Percentiles rank a stretch among this genome's conserved stretches.
These are phyloP conservation scores for Senna tora DNA, from an alignment of 306 rosid species.

Conservation along the genomic window DNA sequence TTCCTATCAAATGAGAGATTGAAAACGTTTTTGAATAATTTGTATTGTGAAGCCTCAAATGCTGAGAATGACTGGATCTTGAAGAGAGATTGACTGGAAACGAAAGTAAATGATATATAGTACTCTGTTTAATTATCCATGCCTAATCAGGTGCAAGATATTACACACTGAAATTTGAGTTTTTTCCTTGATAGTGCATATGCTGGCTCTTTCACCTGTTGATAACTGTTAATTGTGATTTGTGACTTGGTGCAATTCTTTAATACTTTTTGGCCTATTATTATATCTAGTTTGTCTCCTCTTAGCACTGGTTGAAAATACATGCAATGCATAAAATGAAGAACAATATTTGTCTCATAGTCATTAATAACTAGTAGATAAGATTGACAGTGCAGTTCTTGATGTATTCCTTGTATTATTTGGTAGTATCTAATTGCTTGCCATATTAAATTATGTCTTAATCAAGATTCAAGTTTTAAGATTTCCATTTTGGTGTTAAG, in stretches of 20 bases:
- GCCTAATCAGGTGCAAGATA: not conserved
- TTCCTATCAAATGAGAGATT: not conserved
- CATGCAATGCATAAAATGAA: not conserved
- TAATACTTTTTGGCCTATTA: not conserved
- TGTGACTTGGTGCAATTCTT: slow-evolving; percentile 16
- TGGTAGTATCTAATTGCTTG: slow-evolving; percentile 8
- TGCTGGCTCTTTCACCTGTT: not conserved
- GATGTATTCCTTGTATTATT: slow-evolving; percentile 24
- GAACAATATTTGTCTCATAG: slow-evolving; percentile 13
- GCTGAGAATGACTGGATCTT: not conserved
- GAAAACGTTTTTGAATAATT: not conserved
- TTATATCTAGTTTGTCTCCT: slow-evolving; percentile 1
- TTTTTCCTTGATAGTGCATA: slow-evolving; percentile 23
- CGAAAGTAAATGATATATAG: not conserved
- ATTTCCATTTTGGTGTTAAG: slow-evolving; percentile 14
- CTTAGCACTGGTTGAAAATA: slow-evolving; percentile 18
- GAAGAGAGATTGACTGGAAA: not conserved
- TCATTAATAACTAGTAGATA: not conserved
- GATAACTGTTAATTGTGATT: slow-evolving; percentile 12
- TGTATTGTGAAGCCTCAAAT: not conserved
- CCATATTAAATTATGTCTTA: not conserved
- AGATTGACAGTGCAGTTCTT: not conserved
- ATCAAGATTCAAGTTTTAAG: not conserved
- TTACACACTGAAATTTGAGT: not conserved
- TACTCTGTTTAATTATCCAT: not conserved